A percentile compares a stretch with the other conserved stretches of the same genome.
These are phyloP conservation scores for Leccinum boreale DNA, from an alignment of 768 basidiomycete species.

Conservation along the genomic window DNA sequence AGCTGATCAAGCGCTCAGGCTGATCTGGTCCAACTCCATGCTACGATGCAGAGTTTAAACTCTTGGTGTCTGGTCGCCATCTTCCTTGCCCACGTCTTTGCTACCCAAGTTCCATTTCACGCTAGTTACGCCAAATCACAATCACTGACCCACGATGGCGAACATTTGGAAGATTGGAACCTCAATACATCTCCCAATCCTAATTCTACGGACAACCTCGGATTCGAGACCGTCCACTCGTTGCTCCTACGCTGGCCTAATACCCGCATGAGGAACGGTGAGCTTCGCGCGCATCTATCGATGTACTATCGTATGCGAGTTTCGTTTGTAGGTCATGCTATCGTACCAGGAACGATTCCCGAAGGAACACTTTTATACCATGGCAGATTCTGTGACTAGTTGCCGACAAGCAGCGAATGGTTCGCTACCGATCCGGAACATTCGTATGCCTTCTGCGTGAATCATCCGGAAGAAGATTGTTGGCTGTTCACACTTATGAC, in stretches of 20 bases:
- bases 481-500: conserved; percentile 31
- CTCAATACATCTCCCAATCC: neutral
- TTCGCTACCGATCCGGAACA: conserved; percentile 32
- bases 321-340: conserved; percentile 5
- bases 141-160: neutral
- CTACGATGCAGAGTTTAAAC: neutral
- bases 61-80: neutral
- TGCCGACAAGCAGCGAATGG: conserved; percentile 31
- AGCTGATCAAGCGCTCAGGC: neutral
- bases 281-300: neutral
- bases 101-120: neutral
- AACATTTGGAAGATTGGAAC: neutral
- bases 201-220: conserved; percentile 29
- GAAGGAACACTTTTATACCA: conserved; percentile 35
- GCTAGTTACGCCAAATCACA: neutral
- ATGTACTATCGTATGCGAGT: neutral
- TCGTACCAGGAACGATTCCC: conserved; percentile 31
- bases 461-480: conserved; percentile 10
- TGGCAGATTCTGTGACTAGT: conserved; percentile 11
- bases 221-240: conserved; percentile 18
- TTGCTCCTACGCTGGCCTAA: conserved; percentile 41
- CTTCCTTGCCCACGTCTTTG: neutral
- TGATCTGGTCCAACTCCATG: neutral
- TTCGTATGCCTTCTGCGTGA: conserved; percentile 37
- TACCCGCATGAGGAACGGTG: conserved; percentile 41